Evolutionary conservation across 345 rosid genomes (phyloP).

Genomic region (Arabis hirsuta): DNA sequence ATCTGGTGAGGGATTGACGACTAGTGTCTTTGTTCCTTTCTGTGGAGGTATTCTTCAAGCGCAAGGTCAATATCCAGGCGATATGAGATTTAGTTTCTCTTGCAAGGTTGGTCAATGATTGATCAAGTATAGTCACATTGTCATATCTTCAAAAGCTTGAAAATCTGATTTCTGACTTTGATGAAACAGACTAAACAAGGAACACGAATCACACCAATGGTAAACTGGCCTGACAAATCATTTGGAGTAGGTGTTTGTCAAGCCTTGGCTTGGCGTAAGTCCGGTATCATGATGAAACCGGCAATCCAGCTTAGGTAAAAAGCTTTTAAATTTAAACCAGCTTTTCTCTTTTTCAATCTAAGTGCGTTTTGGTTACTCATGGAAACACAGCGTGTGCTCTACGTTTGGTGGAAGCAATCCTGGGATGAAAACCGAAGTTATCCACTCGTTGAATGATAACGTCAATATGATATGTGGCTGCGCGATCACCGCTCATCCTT

Average conservation of each 20-base stretch:
- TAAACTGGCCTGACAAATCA: conserved; percentile 95
- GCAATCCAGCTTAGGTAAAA: conserved; percentile 75
- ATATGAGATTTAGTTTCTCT: conserved; percentile 93
- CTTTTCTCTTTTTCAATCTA: neutral
- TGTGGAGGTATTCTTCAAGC: conserved; percentile 96
- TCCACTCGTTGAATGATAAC: conserved; percentile 79
- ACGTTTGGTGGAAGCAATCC: conserved; percentile 94
- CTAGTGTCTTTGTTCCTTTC: conserved; percentile 85
- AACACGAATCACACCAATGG: conserved; percentile 79
- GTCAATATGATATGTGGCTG: conserved; percentile 83
- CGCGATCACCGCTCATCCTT: conserved; percentile 63
- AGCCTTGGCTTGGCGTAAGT: conserved; percentile 89
- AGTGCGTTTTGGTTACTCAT: neutral
- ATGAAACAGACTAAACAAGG: conserved; percentile 83
- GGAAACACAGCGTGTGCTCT: conserved; percentile 64
- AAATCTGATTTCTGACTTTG: conserved; percentile 16
- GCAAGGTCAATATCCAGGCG: conserved; percentile 97
- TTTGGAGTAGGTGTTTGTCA: conserved; percentile 72
- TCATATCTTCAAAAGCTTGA: conserved; percentile 6
- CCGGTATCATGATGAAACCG: conserved; percentile 91
- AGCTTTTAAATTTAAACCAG: neutral
- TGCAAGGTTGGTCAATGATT: conserved; percentile 59
- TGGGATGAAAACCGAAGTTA: conserved; percentile 73
- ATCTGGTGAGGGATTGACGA: conserved; percentile 89
- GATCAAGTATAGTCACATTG: neutral